These are phyloP conservation scores for Sphagnum contortum DNA, from an alignment of 225 moss, liverwort and hornwort species.

Conservation along the genomic window DNA sequence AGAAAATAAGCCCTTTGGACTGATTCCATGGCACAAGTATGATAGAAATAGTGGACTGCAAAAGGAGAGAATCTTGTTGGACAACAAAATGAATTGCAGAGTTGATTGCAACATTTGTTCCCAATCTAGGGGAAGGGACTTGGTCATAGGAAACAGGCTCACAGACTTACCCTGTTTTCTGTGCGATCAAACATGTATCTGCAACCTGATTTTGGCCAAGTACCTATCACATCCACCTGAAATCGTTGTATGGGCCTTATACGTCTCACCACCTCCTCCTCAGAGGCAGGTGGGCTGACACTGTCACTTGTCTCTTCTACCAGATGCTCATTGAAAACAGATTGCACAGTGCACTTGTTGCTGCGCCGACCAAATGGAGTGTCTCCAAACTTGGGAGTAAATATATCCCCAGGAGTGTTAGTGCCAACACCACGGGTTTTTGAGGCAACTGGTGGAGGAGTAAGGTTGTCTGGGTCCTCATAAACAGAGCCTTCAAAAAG, in stretches of 20 bases:
- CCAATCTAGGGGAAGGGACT: too few relatives aligned
- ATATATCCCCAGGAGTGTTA: constrained; percentile 41
- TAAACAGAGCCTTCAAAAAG: constrained; percentile 14
- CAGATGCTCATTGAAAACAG: constrained; percentile 42
- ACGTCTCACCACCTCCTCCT: constrained; percentile 59
- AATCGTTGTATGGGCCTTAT: constrained; percentile 54
- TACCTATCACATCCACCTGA: constrained; percentile 42
- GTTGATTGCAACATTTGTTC: too few relatives aligned
- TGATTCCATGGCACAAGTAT: too few relatives aligned
- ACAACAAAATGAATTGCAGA: too few relatives aligned
- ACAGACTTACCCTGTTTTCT: constrained; percentile 47
- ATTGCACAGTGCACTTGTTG: constrained; percentile 39
- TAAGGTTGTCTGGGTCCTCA: constrained; percentile 39
- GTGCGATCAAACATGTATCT: constrained; percentile 68
- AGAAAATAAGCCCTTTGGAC: too few relatives aligned
- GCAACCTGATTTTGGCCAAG: constrained; percentile 36
- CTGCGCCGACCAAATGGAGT: constrained; percentile 64
- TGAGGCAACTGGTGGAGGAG: constrained; percentile 26
- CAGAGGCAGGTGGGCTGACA: constrained; percentile 15
- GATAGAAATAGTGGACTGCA: too few relatives aligned
- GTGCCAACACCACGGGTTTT: constrained; percentile 27
- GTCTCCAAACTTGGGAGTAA: constrained; percentile 37
- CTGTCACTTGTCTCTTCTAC: constrained; percentile 25
- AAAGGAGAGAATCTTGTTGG: too few relatives aligned
- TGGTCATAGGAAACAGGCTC: too few relatives aligned